Evolutionary conservation across 306 rosid genomes (phyloP), one percentile per base, ranked within the genome.

Genomic region (Pterocarpus macrocarpus): DNA sequence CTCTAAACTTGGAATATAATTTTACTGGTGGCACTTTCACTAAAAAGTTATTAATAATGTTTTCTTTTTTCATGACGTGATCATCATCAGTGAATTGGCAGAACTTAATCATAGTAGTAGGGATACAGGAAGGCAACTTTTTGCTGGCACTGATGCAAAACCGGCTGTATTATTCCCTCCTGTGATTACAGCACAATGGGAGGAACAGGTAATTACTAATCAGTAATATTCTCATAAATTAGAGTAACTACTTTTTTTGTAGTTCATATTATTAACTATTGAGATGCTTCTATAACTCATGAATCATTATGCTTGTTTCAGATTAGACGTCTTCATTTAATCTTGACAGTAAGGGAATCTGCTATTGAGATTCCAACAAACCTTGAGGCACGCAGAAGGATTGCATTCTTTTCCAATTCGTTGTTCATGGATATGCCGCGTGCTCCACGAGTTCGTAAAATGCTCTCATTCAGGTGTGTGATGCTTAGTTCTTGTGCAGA

Each of bases 341-440:
- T 95, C 53, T 83, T 95, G 76, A 93, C 99, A 5, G 99, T 93
- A 79, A 93, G 76, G 79, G 99, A 93, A 82, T 93, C 98, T 47
- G 97, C 97, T 77, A 78, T 86, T 63, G 97, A 95, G 70, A 88
- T 95, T 58, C 98, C 99, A 70, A 89, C 90, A 81, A 95, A 95
- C 81, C 98, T 95, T 80, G 99, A 95, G 88, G 99, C 99, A 63
- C 96, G 97, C 49, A 87, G 99, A 86, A 90, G 99, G 84, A 95
- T 95, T 86, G 81, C 96, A 47, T 95, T 95, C 81, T 95, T 95
- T 64, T 77, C 99, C 81, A 95, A 95, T 85, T 95, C 99, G 1
- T 78, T 95, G 88, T 95, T 93, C 89, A 93, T 95, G 99, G 90
- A 95, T 50, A 95, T 95, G 98, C 98, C 99, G 11, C 96, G 93